Percentiles rank a stretch among this genome's conserved stretches.
phyloP scores from a whole-genome alignment of 2,329 filamentous ascomycete genomes.

The Pestalotiopsis sp. region DNA sequence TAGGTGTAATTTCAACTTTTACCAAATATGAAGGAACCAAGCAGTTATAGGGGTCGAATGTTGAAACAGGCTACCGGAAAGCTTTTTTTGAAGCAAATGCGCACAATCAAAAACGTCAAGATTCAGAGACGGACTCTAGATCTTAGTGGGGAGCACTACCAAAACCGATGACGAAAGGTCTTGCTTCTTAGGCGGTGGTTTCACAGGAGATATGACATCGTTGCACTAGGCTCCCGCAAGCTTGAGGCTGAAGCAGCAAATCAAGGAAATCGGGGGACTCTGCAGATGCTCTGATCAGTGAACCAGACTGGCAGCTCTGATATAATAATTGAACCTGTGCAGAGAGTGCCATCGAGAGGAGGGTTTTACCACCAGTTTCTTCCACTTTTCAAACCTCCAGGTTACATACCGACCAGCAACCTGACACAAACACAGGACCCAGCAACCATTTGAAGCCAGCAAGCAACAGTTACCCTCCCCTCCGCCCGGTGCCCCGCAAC shows the following conservation, averaged over 20 bases:
- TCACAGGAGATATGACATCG: conserved; percentile 1
- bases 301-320: not conserved
- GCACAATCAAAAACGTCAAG: not conserved
- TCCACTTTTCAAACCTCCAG: not conserved
- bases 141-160: conserved; percentile 5
- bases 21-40: not conserved
- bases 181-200: not conserved
- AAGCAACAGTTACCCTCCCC: not conserved
- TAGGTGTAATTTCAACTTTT: no score
- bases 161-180: conserved; percentile 6
- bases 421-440: not conserved
- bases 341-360: not conserved
- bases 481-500: not conserved
- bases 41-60: not conserved
- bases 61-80: not conserved
- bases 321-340: not conserved
- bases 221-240: not conserved
- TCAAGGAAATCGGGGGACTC: not conserved
- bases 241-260: conserved; percentile 9
- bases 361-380: not conserved
- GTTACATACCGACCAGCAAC: not conserved
- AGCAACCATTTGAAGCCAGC: not conserved
- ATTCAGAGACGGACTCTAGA: not conserved
- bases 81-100: not conserved
- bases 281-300: not conserved